Percentiles rank a stretch among this genome's conserved stretches.
phyloP scores from a whole-genome alignment of 257 asterid species.

The Rauvolfia tetraphylla region DNA sequence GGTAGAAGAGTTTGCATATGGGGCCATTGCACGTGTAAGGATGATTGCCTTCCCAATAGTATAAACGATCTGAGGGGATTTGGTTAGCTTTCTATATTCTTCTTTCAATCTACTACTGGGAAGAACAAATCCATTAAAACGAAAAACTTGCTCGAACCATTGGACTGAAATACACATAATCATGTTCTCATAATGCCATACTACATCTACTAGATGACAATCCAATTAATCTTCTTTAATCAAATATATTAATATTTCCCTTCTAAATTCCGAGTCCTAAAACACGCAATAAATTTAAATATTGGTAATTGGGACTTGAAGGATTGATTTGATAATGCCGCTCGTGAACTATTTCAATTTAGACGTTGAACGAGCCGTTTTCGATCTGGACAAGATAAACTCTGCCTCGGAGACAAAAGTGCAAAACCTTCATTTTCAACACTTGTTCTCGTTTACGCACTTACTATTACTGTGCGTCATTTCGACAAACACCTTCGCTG shows the following conservation, averaged over 20 bases:
- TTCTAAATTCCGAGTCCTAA: conserved; percentile 8
- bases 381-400: conserved; percentile 28
- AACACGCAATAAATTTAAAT: conserved; percentile 12
- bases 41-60: conserved; percentile 37
- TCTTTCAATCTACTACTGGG: background rate
- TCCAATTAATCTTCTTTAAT: background rate
- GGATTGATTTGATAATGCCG: background rate
- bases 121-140: background rate
- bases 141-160: background rate
- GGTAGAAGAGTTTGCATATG: conserved; percentile 41
- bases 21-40: conserved; percentile 78
- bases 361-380: conserved; percentile 23
- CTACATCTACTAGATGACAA: conserved; percentile 13
- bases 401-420: conserved; percentile 34
- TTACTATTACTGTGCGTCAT: background rate
- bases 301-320: background rate
- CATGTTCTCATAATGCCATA: conserved; percentile 28
- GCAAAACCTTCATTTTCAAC: conserved; percentile 54
- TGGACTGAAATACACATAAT: conserved; percentile 11
- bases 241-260: background rate
- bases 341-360: conserved; percentile 19
- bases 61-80: background rate
- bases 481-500: background rate
- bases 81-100: background rate
- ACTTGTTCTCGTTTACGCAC: conserved; percentile 8